Evolutionary conservation across 148 eudicot species (phyloP), one percentile per base, ranked within the genome.

Genomic region (Hydrangea macrophylla): DNA sequence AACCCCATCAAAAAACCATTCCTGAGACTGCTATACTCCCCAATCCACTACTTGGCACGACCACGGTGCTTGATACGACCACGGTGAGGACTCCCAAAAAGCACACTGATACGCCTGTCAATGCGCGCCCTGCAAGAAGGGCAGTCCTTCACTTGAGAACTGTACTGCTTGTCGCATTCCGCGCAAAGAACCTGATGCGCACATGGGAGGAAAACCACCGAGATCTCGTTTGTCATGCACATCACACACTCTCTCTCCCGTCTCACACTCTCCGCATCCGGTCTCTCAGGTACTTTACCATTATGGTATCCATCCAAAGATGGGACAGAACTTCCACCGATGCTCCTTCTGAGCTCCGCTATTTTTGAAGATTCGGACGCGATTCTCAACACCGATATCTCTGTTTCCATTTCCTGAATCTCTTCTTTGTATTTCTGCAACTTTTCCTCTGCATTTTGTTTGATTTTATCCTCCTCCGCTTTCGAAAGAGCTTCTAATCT

Each of bases 141-240:
- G 45, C 81, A 78, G 10, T 68, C 77, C 7, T 48, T 57, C 74
- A 73, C 80, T 51, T 68, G 55, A 45, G 68, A 57, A 35, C 69
- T 77, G 33, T 78, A 77, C 9, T 27, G 40, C 13, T 4, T 57
- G 42, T 39, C 73, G 74, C 81, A 78, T 20, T 68, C 27, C 8
- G 32, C 58, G 25, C 81, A 78, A 17, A 78, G 77, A 39, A 78
- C 81, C 57, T 73, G 76, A 59, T 78, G 81, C 0, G 77, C 81
- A 44, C 81, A 78, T 0, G 81, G 81, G 22, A 78, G 48, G 60
- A 78, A 73, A 55, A 78, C 62, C 60, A 78, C 73, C 4, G 77
- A 31, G 1, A 56, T 73, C 59, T 78, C 81, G 35, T 73, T 67
- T 7, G 70, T 33, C 77, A 78, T 28, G 50, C 81, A 78, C 81